Base-by-base conservation (phyloP, 371 early-diverging fungal species). In the Mortierella sp. region DNA sequence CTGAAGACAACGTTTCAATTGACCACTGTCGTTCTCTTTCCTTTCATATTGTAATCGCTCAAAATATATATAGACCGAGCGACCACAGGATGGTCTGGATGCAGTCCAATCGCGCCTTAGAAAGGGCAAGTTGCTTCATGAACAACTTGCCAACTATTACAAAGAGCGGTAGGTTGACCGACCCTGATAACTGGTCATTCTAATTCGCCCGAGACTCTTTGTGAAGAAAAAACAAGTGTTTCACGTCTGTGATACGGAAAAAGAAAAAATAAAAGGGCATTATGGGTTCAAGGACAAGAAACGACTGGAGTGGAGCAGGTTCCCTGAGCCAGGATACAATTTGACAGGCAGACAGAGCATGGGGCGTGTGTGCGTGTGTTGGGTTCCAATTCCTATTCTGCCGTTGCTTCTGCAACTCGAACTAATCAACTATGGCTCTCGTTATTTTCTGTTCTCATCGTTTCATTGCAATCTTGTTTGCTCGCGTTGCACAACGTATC, bases 101-200 rank as follows among this genome's bases (percentile, higher is more conserved):
- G 77, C 88, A 44, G 88, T 90, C 21, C 93, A 93, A 75, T 49
- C 82, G 43, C 90, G 91, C 44, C 84, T 93, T 70, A 84, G 89
- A 32, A 88, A 89, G 70, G 90, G 89, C 65, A 84, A 88, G 35
- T 85, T 87, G 48, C 70, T 91, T 7, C 91, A 91, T 76, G 93
- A 90, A n/a, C 92, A 93, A 71, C 48, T 93, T 29, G 93, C 93
- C n/a, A 91, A 91, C 56, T 93, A 93, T 71, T 90, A 91, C 75
- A 89, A 83, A 81, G 92, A 93, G 72, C 88, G 92, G 93, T 91
- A 90, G 74, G 51, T 14, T 6, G 63, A n/a, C 60, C 71, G 63
- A n/a, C 70, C 71, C 38, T 56, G 41, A 2, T 49, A 24, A 70
- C 32, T 24, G 49, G 27, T 35, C 27, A 18, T 27, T 32, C 48